phyloP scores from a whole-genome alignment of 805 yeast genomes.

The Cyberlindnera subsufficiens region DNA sequence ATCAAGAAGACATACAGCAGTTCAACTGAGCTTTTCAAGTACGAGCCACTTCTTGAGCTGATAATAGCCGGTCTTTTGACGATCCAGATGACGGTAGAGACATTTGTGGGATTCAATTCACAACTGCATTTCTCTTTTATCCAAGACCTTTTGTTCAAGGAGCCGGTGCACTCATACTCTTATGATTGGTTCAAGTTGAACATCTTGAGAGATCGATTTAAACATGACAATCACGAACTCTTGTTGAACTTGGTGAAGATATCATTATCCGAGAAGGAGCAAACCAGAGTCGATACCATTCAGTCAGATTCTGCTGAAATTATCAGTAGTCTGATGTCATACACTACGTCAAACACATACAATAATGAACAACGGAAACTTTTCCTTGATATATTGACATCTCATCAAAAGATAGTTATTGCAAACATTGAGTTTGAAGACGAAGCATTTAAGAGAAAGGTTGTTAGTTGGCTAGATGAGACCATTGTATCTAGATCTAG shows the following conservation, averaged over 20 bases:
- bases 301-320: slow-evolving; percentile 23
- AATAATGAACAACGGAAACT: slow-evolving; percentile 14
- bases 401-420: slow-evolving; percentile 2
- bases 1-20: slow-evolving; percentile 23
- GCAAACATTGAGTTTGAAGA: background rate
- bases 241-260: slow-evolving; percentile 14
- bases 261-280: slow-evolving; percentile 10
- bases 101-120: slow-evolving; percentile 22
- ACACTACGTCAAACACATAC: slow-evolving; percentile 6
- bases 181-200: slow-evolving; percentile 17
- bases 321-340: slow-evolving; percentile 16
- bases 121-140: slow-evolving; percentile 14
- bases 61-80: slow-evolving; percentile 31
- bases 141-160: slow-evolving; percentile 20
- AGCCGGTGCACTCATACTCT: slow-evolving; percentile 7
- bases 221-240: slow-evolving; percentile 11
- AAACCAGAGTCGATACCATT: slow-evolving; percentile 11
- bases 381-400: slow-evolving; percentile 14
- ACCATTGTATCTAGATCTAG: background rate
- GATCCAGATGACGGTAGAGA: slow-evolving; percentile 28
- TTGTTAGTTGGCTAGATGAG: background rate
- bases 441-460: background rate
- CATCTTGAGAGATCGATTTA: slow-evolving; percentile 19
- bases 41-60: slow-evolving; percentile 31
- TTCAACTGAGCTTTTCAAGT: slow-evolving; percentile 28